Evolutionary conservation across 163 green algal genomes (phyloP), one percentile per base, ranked within the genome.

Genomic region (Scenedesmus sp.): DNA sequence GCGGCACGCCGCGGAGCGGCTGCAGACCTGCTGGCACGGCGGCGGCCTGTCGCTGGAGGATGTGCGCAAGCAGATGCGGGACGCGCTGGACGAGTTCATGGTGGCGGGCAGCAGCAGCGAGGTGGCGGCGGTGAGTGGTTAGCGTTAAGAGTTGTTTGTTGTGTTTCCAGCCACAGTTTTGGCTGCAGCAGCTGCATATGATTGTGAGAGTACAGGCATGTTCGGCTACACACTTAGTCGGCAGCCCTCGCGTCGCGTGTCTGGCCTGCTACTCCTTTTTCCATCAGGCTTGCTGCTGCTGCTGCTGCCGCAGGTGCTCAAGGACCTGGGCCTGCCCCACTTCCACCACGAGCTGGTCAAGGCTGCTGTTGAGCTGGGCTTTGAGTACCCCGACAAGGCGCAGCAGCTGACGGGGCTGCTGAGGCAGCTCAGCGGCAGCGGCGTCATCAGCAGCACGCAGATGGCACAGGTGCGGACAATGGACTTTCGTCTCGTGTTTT

Each of bases 321-420:
- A 94, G 10, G 96, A 99, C 82, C 94, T 99, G 18, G 88, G 93
- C 52, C 94, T 97, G 90, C 95, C 97, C 2, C 96, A 97, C 93
- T 99, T 97, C 96, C 96, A 98, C 92, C 98, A 99, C 92, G 97
- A 99, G 94, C 93, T 98, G 15, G 96, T 98, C 46, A 91, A 94
- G 76, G 67, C 70, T 76, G 94, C 92, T 2, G 56, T 95, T 52
- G 93, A 95, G 94, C 2, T 86, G 59, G 34, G 23, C 3, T 91
- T 86, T 82, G 84, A 79, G 79, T 57, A 73, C 66, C 93, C 92
- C 5, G 90, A 74, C 86, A 87, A 79, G 16, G 59, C 77, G 16
- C 66, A 84, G 4, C 57, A 84, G 16, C 54, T 93, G 4, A 66
- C 89, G 16, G 13, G 15, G 52, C 93, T 96, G 88, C 92, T 96